Evolutionary conservation across 352 stramenopile genomes (phyloP).

Genomic region (Phytophthora citricola): DNA sequence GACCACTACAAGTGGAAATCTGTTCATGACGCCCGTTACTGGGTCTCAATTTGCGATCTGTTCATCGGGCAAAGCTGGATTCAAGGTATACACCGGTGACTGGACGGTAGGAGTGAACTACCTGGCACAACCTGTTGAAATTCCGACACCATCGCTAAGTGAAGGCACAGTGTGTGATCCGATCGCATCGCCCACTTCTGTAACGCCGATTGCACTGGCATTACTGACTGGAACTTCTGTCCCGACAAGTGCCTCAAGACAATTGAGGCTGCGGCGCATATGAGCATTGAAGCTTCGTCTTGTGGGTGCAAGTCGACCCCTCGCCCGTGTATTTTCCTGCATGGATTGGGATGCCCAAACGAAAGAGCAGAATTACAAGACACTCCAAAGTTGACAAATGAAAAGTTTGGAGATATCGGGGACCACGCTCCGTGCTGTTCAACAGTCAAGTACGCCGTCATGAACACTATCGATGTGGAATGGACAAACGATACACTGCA

Average conservation of each 20-base stretch:
- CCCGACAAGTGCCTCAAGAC: slow-evolving; percentile 12
- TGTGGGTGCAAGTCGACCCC: slow-evolving; percentile 21
- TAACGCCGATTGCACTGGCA: slow-evolving; percentile 20
- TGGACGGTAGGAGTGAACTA: slow-evolving; percentile 40
- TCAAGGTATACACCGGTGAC: slow-evolving; percentile 35
- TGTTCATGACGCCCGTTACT: slow-evolving; percentile 35
- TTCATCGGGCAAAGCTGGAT: slow-evolving; percentile 15
- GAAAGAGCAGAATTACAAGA: slow-evolving; percentile 31
- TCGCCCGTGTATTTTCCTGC: slow-evolving; percentile 18
- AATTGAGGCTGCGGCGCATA: slow-evolving; percentile 17
- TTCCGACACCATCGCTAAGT: slow-evolving; percentile 4
- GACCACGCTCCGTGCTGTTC: slow-evolving; percentile 27
- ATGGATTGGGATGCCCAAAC: slow-evolving; percentile 12
- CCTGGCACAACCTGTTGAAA: slow-evolving; percentile 6
- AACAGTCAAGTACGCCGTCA: slow-evolving; percentile 43
- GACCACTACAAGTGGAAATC: slow-evolving; percentile 16
- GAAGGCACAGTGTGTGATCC: slow-evolving; percentile 9
- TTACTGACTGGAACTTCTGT: slow-evolving; percentile 15
- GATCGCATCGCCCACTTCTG: neutral
- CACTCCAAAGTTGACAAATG: slow-evolving; percentile 9
- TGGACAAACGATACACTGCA: slow-evolving; percentile 51
- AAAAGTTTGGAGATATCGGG: slow-evolving; percentile 20
- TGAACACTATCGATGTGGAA: slow-evolving; percentile 55
- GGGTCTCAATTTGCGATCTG: slow-evolving; percentile 38
- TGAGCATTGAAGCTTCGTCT: slow-evolving; percentile 13